Evolutionary conservation across 1,139 yeast species (phyloP).

Genomic region (Nakaseomyces bracarensis): DNA sequence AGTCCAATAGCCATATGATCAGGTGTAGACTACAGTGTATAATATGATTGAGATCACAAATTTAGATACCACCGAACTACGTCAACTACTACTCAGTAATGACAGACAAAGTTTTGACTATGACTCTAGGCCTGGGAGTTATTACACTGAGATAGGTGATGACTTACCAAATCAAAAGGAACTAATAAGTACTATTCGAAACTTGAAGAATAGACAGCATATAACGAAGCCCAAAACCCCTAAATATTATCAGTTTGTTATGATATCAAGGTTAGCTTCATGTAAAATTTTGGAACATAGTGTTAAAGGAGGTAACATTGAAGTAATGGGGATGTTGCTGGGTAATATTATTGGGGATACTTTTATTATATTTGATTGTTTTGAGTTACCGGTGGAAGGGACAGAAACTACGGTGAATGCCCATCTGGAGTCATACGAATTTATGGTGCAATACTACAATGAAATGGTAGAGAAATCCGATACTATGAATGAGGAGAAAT

Average conservation of each 20-base stretch:
- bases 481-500: slow-evolving; percentile 38
- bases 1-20: no score
- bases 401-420: slow-evolving; percentile 96
- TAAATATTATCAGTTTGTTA: slow-evolving; percentile 31
- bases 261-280: slow-evolving; percentile 67
- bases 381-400: slow-evolving; percentile 87
- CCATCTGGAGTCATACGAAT: slow-evolving; percentile 87
- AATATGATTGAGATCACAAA: not conserved
- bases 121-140: not conserved
- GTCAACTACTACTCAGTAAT: not conserved
- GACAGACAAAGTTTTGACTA: not conserved
- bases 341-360: slow-evolving; percentile 57
- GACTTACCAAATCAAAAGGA: not conserved
- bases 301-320: slow-evolving; percentile 77
- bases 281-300: slow-evolving; percentile 80
- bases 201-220: not conserved
- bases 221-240: not conserved
- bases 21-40: no score
- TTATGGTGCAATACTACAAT: slow-evolving; percentile 77
- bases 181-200: not conserved
- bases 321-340: slow-evolving; percentile 90
- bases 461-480: slow-evolving; percentile 38
- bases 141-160: not conserved
- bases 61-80: not conserved
- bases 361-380: slow-evolving; percentile 72